Percentiles rank a stretch among this genome's conserved stretches.
Evolutionary conservation across 179 eudicot species (phyloP).

Genomic region (Beta corolliflora): DNA sequence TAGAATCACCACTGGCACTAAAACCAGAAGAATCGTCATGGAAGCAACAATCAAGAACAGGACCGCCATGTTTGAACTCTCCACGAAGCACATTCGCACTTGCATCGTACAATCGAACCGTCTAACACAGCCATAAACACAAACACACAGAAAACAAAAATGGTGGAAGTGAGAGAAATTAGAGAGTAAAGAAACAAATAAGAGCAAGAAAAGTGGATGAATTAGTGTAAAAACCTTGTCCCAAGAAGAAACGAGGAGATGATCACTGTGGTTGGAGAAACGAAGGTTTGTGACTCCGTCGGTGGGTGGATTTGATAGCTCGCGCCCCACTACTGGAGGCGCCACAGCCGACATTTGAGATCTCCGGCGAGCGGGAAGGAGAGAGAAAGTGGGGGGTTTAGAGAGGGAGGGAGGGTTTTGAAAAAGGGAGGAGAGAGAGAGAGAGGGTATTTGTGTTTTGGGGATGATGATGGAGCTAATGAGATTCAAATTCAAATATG

Average conservation of each 20-base stretch:
- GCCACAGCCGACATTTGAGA: slow-evolving; percentile 57
- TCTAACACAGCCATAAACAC: slow-evolving; percentile 38
- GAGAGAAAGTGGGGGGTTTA: neutral
- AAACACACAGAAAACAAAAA: neutral
- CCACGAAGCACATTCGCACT: slow-evolving; percentile 78
- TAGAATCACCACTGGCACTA: slow-evolving; percentile 73
- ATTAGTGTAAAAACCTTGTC: slow-evolving; percentile 52
- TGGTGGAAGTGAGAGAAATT: neutral
- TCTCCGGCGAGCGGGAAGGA: slow-evolving; percentile 1
- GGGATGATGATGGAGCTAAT: neutral
- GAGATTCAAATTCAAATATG: slow-evolving; percentile 8
- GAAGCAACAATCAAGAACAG: slow-evolving; percentile 92
- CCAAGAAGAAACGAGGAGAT: slow-evolving; percentile 97
- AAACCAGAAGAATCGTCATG: slow-evolving; percentile 93
- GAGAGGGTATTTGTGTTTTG: neutral
- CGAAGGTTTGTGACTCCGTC: slow-evolving; percentile 91
- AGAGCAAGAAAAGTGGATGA: neutral
- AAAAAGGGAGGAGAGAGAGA: no score
- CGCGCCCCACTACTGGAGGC: slow-evolving; percentile 64
- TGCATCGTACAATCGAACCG: slow-evolving; percentile 87
- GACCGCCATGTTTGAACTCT: slow-evolving; percentile 86
- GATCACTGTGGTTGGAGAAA: slow-evolving; percentile 84
- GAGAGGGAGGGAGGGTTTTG: no score
- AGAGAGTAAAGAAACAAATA: neutral
- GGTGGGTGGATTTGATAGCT: slow-evolving; percentile 75